These are phyloP conservation scores for Erysimum cheiranthoides DNA, from an alignment of 345 rosid species.

Conservation along the genomic window DNA sequence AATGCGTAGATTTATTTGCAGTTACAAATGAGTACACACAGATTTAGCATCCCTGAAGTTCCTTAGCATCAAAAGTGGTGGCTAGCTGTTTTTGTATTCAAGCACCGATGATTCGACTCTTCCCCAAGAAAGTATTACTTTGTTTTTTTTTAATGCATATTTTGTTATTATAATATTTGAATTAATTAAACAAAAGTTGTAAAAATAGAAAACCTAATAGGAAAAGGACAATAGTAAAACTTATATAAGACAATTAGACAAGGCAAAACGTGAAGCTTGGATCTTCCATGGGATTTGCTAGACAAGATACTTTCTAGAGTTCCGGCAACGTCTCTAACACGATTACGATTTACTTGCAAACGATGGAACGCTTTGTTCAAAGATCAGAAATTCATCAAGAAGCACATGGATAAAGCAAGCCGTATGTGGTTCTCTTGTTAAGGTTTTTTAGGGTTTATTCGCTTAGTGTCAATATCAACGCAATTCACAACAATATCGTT, in stretches of 20 bases:
- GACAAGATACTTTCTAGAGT: not conserved
- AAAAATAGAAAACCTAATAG: no score
- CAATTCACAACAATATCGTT: no score
- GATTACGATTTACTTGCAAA: not conserved
- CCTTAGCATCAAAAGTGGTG: conserved; percentile 99
- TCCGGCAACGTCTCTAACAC: not conserved
- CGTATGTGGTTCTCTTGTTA: no score
- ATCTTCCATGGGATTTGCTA: not conserved
- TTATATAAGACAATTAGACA: no score
- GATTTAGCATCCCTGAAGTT: conserved; percentile 97
- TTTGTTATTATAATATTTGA: no score
- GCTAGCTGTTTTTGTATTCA: conserved; percentile 81
- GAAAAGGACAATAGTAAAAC: no score
- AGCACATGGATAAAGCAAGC: no score
- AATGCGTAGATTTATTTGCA: conserved; percentile 91
- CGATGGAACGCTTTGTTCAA: not conserved
- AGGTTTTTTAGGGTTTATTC: no score
- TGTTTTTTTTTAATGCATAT: no score
- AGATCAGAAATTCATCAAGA: not conserved
- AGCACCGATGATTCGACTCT: conserved; percentile 67
- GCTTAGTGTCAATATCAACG: no score
- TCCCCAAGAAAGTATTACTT: no score
- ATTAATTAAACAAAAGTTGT: no score
- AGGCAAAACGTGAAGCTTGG: not conserved
- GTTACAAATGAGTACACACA: conserved; percentile 93